Evolutionary conservation across 345 rosid species (phyloP).

Genomic region (Jatropha curcas): DNA sequence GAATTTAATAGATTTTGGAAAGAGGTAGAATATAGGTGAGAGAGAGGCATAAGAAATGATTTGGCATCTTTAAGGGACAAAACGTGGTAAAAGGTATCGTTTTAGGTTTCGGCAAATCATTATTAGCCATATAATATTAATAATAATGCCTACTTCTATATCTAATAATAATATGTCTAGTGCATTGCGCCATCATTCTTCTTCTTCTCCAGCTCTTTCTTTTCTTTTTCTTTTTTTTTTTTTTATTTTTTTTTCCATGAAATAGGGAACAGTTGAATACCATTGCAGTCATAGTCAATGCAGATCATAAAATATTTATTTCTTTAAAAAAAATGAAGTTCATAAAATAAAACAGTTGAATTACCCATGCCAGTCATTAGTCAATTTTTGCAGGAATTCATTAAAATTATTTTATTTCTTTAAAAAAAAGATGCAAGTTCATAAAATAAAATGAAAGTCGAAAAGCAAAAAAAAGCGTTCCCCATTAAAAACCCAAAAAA

Average conservation of each 20-base stretch:
- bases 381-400: too few species aligned
- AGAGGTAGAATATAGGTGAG: too few species aligned
- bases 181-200: neutral
- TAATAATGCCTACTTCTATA: constrained; percentile 1
- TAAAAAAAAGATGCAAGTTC: too few species aligned
- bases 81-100: constrained; percentile 30
- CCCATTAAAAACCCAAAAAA: too few species aligned
- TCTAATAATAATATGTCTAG: neutral
- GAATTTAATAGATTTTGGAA: too few species aligned
- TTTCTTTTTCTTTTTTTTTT: neutral
- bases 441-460: too few species aligned
- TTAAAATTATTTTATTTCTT: too few species aligned
- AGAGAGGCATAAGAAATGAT: constrained; percentile 6
- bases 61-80: constrained; percentile 25
- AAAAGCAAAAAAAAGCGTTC: too few species aligned
- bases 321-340: too few species aligned
- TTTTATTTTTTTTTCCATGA: neutral
- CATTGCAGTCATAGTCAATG: constrained; percentile 6
- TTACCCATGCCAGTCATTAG: too few species aligned
- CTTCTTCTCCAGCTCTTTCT: constrained; percentile 3
- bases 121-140: neutral
- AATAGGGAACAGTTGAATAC: neutral
- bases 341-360: neutral
- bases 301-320: too few species aligned
- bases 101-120: constrained; percentile 23